Percentiles rank a stretch among this genome's conserved stretches.
Evolutionary conservation across 1,284 basidiomycete genomes (phyloP).

Genomic region (Fomes fomentarius): DNA sequence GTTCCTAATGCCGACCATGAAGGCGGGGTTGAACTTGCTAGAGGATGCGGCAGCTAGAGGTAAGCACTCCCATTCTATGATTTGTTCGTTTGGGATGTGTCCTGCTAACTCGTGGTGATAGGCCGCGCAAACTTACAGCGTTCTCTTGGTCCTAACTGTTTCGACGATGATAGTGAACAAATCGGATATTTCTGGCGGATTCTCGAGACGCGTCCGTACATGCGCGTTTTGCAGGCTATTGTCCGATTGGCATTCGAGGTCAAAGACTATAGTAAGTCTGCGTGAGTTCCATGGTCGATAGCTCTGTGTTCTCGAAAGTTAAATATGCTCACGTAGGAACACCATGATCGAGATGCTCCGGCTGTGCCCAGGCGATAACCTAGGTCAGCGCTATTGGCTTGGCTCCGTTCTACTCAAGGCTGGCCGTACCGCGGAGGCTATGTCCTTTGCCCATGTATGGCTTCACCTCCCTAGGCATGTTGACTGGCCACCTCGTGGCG

Average conservation of each 20-base stretch:
- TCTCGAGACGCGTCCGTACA: conserved; percentile 46
- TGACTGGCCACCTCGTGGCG: conserved; percentile 27
- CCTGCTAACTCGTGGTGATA: conserved; percentile 9
- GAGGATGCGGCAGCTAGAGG: conserved; percentile 25
- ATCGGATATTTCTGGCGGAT: conserved; percentile 43
- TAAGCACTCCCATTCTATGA: background rate
- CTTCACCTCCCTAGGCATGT: conserved; percentile 16
- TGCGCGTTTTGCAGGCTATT: conserved; percentile 44
- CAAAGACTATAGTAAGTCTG: conserved; percentile 36
- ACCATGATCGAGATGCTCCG: conserved; percentile 43
- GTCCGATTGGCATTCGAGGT: conserved; percentile 39
- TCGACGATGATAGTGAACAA: conserved; percentile 38
- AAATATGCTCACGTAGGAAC: conserved; percentile 26
- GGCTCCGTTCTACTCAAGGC: conserved; percentile 34
- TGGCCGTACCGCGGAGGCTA: conserved; percentile 32
- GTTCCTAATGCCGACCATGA: conserved; percentile 29
- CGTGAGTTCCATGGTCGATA: conserved; percentile 33
- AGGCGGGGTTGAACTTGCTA: conserved; percentile 24
- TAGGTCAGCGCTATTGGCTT: conserved; percentile 37
- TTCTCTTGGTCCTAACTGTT: conserved; percentile 37
- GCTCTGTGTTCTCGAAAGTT: background rate
- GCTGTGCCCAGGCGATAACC: conserved; percentile 39
- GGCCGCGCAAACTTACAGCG: conserved; percentile 36
- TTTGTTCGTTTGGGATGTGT: no score
- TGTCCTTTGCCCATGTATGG: conserved; percentile 38